Conservation (phyloP, 163 green algal species). For the Scenedesmus sp. region DNA sequence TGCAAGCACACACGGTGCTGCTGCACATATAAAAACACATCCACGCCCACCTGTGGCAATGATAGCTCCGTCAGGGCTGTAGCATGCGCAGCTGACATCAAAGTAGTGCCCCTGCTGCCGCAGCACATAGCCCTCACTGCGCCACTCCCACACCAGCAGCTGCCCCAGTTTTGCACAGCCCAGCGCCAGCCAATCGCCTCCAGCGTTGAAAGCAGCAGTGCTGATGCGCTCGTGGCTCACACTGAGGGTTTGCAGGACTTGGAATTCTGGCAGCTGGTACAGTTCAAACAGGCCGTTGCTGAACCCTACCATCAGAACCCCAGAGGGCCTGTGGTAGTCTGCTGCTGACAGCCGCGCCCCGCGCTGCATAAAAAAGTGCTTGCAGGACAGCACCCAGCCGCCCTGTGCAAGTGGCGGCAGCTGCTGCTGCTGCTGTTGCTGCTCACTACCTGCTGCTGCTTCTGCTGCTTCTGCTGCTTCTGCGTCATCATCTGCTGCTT, state of each 20-base stretch:
- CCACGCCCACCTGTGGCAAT: constrained; percentile 91
- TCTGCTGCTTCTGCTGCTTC: constrained; percentile 16
- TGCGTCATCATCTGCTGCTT: constrained; percentile 21
- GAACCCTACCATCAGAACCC: constrained; percentile 91
- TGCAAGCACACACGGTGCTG: not conserved
- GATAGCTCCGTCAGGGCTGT: constrained; percentile 87
- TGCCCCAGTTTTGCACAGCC: constrained; percentile 89
- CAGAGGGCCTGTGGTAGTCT: constrained; percentile 75
- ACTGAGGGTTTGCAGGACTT: constrained; percentile 81
- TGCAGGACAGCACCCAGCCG: constrained; percentile 57
- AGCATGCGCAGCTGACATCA: constrained; percentile 77
- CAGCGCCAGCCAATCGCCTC: constrained; percentile 95
- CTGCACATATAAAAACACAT: constrained; percentile 29
- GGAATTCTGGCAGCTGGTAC: constrained; percentile 87
- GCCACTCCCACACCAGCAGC: constrained; percentile 99
- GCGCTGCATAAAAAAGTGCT: constrained; percentile 90
- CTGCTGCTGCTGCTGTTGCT: constrained; percentile 25
- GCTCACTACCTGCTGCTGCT: not conserved
- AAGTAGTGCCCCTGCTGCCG: constrained; percentile 91
- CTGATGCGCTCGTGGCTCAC: constrained; percentile 78
- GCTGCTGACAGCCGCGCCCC: constrained; percentile 78
- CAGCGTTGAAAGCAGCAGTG: constrained; percentile 83
- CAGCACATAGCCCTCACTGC: constrained; percentile 93
- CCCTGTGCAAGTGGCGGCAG: constrained; percentile 59
- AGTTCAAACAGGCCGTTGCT: constrained; percentile 94